Conservation (phyloP, 202 grass and related monocot species). For the Schoenoplectus tabernaemontani region DNA sequence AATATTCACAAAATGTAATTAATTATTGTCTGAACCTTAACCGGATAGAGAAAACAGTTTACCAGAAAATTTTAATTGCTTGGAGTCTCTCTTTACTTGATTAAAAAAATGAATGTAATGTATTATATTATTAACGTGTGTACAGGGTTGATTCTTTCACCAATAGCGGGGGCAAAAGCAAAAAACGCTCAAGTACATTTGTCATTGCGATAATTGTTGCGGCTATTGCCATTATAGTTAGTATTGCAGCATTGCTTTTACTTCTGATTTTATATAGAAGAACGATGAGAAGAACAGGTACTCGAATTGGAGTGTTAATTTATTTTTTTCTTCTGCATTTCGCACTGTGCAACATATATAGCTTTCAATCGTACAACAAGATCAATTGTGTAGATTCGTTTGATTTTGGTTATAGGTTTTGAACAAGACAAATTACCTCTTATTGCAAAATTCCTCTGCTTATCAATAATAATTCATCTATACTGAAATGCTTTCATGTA, state of each 20-base stretch:
- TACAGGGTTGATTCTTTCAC: background rate
- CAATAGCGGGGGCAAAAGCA: background rate
- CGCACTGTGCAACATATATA: no score
- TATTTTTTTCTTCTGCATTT: background rate
- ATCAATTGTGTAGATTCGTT: background rate
- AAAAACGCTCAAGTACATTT: background rate
- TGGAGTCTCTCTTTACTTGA: background rate
- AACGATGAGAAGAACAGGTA: background rate
- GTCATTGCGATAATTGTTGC: background rate
- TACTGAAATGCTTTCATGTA: background rate
- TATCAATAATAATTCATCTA: background rate
- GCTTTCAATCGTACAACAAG: no score
- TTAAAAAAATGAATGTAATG: background rate
- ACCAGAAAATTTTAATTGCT: background rate
- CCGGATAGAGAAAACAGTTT: background rate
- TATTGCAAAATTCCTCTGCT: background rate
- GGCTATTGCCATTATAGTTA: background rate
- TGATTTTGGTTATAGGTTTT: background rate
- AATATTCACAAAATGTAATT: background rate
- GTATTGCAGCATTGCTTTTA: background rate
- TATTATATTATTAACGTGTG: background rate
- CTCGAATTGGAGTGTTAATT: background rate
- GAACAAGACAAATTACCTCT: background rate
- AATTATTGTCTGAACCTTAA: background rate
- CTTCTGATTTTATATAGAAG: background rate